Evolutionary conservation across 1,284 basidiomycete species (phyloP).

Genomic region (Leccinum fallax): DNA sequence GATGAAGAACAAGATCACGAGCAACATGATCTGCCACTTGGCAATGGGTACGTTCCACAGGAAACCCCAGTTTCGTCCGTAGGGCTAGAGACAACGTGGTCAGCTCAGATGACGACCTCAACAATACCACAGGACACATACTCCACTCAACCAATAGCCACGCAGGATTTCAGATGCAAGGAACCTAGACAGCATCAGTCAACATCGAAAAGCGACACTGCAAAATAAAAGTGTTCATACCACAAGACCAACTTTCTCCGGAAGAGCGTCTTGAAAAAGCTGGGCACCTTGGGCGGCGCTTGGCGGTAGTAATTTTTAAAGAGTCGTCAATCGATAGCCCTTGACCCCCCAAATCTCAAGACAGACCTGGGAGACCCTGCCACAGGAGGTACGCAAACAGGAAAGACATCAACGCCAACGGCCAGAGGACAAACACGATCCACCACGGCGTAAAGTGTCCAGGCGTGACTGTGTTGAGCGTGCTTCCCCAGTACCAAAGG

Average conservation of each 20-base stretch:
- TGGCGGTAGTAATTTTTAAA: conserved; percentile 78
- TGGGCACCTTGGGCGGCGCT: conserved; percentile 90
- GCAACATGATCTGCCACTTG: conserved; percentile 79
- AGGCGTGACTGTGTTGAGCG: conserved; percentile 60
- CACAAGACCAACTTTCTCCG: conserved; percentile 88
- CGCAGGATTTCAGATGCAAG: conserved; percentile 85
- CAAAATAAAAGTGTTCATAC: conserved; percentile 33
- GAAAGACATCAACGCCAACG: conserved; percentile 72
- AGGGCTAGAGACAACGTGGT: conserved; percentile 52
- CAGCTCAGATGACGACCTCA: conserved; percentile 9
- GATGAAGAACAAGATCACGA: conserved; percentile 84
- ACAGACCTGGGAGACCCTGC: conserved; percentile 79
- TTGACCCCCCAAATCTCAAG: background rate
- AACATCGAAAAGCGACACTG: background rate
- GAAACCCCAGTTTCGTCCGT: conserved; percentile 93
- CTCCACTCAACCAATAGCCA: conserved; percentile 92
- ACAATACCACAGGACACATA: conserved; percentile 32
- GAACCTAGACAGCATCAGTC: conserved; percentile 47
- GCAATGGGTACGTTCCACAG: conserved; percentile 85
- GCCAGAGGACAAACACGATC: conserved; percentile 85
- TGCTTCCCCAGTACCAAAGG: conserved; percentile 92
- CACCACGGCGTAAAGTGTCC: conserved; percentile 72
- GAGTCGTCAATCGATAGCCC: conserved; percentile 9
- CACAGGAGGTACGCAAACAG: conserved; percentile 81
- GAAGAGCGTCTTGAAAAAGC: conserved; percentile 86